Base-by-base conservation (phyloP, 1,284 basidiomycete genomes). In the Cerioporus squamosus region DNA sequence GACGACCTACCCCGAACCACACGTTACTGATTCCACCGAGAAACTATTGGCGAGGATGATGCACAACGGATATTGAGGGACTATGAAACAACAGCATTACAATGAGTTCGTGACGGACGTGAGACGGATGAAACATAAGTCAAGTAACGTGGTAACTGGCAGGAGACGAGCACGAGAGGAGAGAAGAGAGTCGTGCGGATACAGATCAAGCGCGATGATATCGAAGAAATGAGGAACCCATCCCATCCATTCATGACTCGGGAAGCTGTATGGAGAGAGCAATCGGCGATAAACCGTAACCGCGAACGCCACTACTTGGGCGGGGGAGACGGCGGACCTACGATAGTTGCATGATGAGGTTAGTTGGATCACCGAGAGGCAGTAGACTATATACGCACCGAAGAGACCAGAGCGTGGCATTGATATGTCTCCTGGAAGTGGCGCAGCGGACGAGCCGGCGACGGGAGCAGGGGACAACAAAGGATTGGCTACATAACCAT, bases 271-370 rank as follows among this genome's bases (percentile, higher is more conserved):
- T 36, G 33, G 14, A 15, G 17, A 20, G 40, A 39, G 15, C 3
- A 12, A 29, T 29, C 26, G 26, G 26, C 38, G 14, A 14, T 6
- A 5, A 22, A n/a, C 20, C 40, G 40, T 47, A 22, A 33, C 29
- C 29, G 29, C 29, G 15, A 12, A 42, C 8, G 40, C 20, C 20
- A 18, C 20, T 42, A 42, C 72, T 85, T 80, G 38, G 85, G 84
- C 15, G 85, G 84, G 5, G 85, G 85, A 1, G 84, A 82, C 4
- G 80, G 77, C 0, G 85, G 85, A 1, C 84, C 84, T 86, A 61
- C n/a, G n/a, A n/a, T n/a, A n/a, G n/a, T n/a, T n/a, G n/a, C n/a
- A n/a, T n/a, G 14, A 46, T 18, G 22, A 22, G 36, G 18, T 14
- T 26, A 9, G 8, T 3, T 15, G n/a, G 2, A 23, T 17, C 20